Evolutionary conservation across 192 early-diverging fungal species (phyloP), one percentile per base, ranked within the genome.

Genomic region (Kickxella alabastrina): DNA sequence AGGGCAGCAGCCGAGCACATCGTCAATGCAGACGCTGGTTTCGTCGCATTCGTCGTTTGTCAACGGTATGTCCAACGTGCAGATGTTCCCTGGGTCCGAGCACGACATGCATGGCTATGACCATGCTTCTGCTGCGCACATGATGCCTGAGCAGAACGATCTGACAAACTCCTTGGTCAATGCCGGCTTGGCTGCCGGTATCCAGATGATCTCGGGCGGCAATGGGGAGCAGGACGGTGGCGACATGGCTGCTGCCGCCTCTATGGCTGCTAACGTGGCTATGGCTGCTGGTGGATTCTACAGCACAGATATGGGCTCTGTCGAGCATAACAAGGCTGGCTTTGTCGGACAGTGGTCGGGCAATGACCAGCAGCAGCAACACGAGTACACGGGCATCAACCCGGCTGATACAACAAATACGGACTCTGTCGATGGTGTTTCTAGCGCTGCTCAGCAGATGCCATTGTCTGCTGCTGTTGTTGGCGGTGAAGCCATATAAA

Each of bases 81-180:
- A 57, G 15, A 31, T 31, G 17, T 48, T 69, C 58, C 27, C 49
- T 14, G 34, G 25, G 19, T 32, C 47, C 37, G 53, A 61, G 5
- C 44, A 57, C 43, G 37, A 31, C 6, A 40, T 29, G 50, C 18
- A 34, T 48, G 37, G 38, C 15, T 34, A 48, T n/a, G 47, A 43
- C 25, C 28, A 45, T 8, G 31, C 53, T 14, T 18, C 52, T 25
- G 27, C 44, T 13, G 41, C 29, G n/a, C 48, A 54, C 25, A n/a
- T 42, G 4, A 54, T 31, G 12, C 43, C 31, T 24, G 43, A 44
- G 10, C 24, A 19, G 25, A 25, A 19, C 22, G 43, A 63, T 22
- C 31, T 63, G 45, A 19, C 60, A n/a, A 43, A 42, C 43, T 65
- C 62, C 36, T 38, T 65, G 13, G 56, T 54, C 23, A 45, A 57